Evolutionary conservation across 2,329 filamentous ascomycete genomes (phyloP), one percentile per base, ranked within the genome.

Genomic region (Xylaria sp.): DNA sequence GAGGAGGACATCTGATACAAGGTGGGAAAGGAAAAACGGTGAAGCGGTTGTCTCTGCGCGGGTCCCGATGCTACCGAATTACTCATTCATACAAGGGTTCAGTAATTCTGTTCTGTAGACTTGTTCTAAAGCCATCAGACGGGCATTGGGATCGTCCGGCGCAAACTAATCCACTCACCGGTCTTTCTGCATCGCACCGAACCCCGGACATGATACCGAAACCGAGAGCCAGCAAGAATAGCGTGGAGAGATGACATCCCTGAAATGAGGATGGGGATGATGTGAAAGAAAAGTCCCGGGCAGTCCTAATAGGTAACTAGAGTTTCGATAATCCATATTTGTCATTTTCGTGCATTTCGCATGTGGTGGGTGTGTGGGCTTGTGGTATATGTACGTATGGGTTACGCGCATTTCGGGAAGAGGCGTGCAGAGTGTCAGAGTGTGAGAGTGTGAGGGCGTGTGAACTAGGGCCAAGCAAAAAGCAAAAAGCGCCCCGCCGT

Each of bases 101-200:
- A 42, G 47, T 25, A 42, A 49, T 58, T 22, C 22, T n/a, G n/a
- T 15, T 29, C n/a, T 15, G 54, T 53, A 42, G 47, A 50, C 42
- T 54, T n/a, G n/a, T 36, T 33, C 36, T 33, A 66, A 25, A 22
- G 25, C 60, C 60, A 69, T 69, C 67, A 69, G 68, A 69, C 68
- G 68, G 68, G 68, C 68, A 69, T 69, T 65, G 33, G 59, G 55
- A 69, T 66, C 38, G 27, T 58, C 67, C 67, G 67, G 65, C 47
- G 61, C 29, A 59, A 61, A 67, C 57, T 4, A 64, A 47, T 47
- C 57, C 67, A 62, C 51, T 62, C 54, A 53, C 42, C 42, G 44
- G 58, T 27, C 31, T 55, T 47, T 49, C 36, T 53, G 29, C 36
- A 47, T 62, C 31, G 62, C 29, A 64, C 56, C 20, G 51, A 25